Conservation (phyloP, 2,329 filamentous ascomycete species). For the Aphanocladium album region DNA sequence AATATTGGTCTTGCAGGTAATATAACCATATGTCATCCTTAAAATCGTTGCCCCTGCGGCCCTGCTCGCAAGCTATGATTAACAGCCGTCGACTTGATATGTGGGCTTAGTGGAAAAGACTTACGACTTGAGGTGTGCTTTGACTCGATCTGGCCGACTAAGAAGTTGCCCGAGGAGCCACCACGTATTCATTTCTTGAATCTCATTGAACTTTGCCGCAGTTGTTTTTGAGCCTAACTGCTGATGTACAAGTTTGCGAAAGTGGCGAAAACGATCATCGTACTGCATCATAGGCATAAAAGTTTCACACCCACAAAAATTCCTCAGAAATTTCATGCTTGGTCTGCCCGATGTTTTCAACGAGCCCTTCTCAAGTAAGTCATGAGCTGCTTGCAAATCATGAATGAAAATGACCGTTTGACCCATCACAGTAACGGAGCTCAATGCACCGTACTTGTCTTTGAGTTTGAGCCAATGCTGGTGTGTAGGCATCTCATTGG, state of each 20-base stretch:
- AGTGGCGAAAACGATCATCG: no score
- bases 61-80: no score
- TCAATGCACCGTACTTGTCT: constrained; percentile 28
- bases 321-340: constrained; percentile 22
- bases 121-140: no score
- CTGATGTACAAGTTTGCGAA: constrained; percentile 23
- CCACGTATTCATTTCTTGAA: constrained; percentile 14
- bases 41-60: no score
- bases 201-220: background rate
- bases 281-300: no score
- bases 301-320: no score
- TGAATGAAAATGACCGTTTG: constrained; percentile 34
- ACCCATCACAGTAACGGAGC: constrained; percentile 34
- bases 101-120: no score
- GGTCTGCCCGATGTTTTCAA: constrained; percentile 26
- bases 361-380: constrained; percentile 31
- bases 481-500: constrained; percentile 25
- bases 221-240: constrained; percentile 24
- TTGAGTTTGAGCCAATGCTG: constrained; percentile 34
- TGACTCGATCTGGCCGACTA: no score
- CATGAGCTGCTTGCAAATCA: constrained; percentile 27
- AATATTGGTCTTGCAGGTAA: no score
- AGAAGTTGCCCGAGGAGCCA: no score
- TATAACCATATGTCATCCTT: no score
- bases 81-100: no score